Evolutionary conservation across 2,329 filamentous ascomycete species (phyloP).

Genomic region (Botrytis byssoidea): DNA sequence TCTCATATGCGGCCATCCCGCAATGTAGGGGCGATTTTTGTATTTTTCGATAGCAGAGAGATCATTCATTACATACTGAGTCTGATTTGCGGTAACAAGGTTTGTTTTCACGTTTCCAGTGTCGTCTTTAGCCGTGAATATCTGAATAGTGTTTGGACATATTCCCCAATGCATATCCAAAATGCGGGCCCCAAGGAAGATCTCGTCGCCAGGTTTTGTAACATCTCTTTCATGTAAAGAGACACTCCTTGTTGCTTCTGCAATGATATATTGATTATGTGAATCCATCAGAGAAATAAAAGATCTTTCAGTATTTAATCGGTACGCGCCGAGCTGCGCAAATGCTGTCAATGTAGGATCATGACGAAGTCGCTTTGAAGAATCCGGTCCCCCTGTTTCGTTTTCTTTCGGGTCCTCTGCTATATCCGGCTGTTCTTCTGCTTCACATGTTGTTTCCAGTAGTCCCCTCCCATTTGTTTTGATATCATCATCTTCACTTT

Average conservation of each 20-base stretch:
- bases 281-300: conserved; percentile 44
- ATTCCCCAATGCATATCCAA: conserved; percentile 28
- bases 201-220: conserved; percentile 23
- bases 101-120: conserved; percentile 21
- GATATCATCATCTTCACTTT: conserved; percentile 5
- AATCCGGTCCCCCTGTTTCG: conserved; percentile 8
- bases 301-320: conserved; percentile 46
- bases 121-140: conserved; percentile 27
- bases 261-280: conserved; percentile 31
- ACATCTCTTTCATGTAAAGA: conserved; percentile 25
- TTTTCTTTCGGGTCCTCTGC: not conserved
- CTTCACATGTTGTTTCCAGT: not conserved
- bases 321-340: conserved; percentile 49
- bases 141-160: conserved; percentile 30
- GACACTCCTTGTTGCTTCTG: conserved; percentile 29
- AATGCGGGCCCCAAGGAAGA: conserved; percentile 28
- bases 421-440: not conserved
- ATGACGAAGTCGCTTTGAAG: conserved; percentile 19
- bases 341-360: conserved; percentile 46
- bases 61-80: conserved; percentile 30
- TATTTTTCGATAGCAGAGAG: conserved; percentile 27
- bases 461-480: not conserved
- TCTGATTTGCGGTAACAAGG: conserved; percentile 24
- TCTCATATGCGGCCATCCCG: conserved; percentile 28
- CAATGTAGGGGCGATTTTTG: conserved; percentile 27